A percentile compares a stretch with the other conserved stretches of the same genome.
Evolutionary conservation across 1,139 yeast species (phyloP).

Genomic region (Diutina ranongensis): DNA sequence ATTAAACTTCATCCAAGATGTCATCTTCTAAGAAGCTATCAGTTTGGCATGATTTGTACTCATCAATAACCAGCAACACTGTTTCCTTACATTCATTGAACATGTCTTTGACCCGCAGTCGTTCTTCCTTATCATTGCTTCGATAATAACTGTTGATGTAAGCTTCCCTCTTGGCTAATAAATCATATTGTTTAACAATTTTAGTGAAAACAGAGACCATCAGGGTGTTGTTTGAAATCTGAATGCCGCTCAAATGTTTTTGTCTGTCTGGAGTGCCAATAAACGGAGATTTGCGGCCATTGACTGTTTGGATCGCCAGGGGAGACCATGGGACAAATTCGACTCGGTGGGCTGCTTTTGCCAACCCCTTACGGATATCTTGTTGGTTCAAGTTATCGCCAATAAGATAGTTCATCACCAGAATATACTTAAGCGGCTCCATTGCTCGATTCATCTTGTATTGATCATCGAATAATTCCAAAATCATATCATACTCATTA

Average conservation of each 20-base stretch:
- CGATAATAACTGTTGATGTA: conserved; percentile 70
- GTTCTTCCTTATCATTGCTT: conserved; percentile 32
- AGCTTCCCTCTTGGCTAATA: conserved; percentile 70
- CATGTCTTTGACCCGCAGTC: conserved; percentile 48
- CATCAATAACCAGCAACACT: conserved; percentile 57
- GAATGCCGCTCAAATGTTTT: conserved; percentile 52
- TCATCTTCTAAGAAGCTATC: conserved; percentile 40
- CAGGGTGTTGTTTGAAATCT: conserved; percentile 70
- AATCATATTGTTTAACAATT: conserved; percentile 68
- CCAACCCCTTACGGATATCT: conserved; percentile 70
- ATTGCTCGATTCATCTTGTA: conserved; percentile 58
- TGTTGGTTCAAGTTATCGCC: conserved; percentile 54
- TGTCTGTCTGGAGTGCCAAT: conserved; percentile 12
- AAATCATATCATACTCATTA: conserved; percentile 74
- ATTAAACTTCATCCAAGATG: conserved; percentile 8
- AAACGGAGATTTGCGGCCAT: conserved; percentile 63
- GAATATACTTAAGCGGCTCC: conserved; percentile 18
- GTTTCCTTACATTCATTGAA: conserved; percentile 73
- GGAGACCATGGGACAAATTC: conserved; percentile 85
- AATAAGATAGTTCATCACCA: conserved; percentile 66
- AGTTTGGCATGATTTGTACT: conserved; percentile 53
- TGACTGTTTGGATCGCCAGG: conserved; percentile 66
- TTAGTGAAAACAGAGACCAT: conserved; percentile 54
- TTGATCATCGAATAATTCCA: conserved; percentile 73
- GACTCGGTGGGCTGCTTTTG: conserved; percentile 68